Evolutionary conservation across 1,284 basidiomycete genomes (phyloP).

Genomic region (Puccinia novopanici): DNA sequence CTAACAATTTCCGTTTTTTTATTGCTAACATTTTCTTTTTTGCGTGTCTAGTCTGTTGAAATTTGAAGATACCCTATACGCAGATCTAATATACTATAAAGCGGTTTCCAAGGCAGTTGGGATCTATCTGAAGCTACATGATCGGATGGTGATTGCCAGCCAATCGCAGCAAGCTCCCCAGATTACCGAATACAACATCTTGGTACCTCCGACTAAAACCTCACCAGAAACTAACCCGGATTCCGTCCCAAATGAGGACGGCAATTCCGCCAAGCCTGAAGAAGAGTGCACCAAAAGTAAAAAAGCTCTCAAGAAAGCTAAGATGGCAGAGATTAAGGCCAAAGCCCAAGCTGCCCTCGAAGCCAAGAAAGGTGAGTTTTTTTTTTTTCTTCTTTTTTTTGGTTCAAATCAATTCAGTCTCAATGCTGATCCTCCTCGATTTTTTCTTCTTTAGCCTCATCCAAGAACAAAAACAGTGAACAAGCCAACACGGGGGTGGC

Average conservation of each 20-base stretch:
- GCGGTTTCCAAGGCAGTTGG: conserved; percentile 30
- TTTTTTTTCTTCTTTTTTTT: not conserved
- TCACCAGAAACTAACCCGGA: conserved; percentile 11
- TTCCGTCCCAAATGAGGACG: not conserved
- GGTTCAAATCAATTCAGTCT: not conserved
- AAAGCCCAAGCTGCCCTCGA: conserved; percentile 44
- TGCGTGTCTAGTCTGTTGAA: conserved; percentile 28
- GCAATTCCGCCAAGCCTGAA: not conserved
- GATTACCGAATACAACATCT: conserved; percentile 43
- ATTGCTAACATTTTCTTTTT: not conserved
- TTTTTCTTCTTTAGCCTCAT: conserved; percentile 22
- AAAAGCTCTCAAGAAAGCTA: conserved; percentile 46
- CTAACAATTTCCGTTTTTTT: not conserved
- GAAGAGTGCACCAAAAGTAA: conserved; percentile 27
- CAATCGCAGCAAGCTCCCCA: not conserved
- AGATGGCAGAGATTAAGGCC: conserved; percentile 47
- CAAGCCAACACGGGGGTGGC: conserved; percentile 2
- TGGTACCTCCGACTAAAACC: conserved; percentile 2
- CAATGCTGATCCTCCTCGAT: not conserved
- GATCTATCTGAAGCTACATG: conserved; percentile 36
- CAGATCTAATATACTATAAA: conserved; percentile 17
- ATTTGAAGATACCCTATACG: conserved; percentile 46
- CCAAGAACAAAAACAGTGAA: conserved; percentile 36
- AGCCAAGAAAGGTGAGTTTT: conserved; percentile 51
- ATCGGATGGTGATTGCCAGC: conserved; percentile 10